Conservation (phyloP, 2,329 filamentous ascomycete species). For the Clonostachys chloroleuca region DNA sequence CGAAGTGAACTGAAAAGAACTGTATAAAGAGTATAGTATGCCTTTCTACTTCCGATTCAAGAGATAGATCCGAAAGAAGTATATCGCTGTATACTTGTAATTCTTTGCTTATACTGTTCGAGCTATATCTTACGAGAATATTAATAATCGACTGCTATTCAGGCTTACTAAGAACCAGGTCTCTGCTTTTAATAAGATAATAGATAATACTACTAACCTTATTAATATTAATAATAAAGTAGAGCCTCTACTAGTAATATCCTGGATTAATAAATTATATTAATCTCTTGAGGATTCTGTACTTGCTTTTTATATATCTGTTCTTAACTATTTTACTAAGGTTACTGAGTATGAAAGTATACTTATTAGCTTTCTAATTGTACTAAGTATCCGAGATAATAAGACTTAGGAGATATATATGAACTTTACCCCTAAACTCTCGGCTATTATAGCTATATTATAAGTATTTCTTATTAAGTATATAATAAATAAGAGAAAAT, state of each 20-base stretch:
- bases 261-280: not conserved
- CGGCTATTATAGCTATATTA: not conserved
- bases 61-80: not conserved
- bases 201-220: not conserved
- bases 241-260: not conserved
- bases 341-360: conserved; percentile 1
- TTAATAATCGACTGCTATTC: not conserved
- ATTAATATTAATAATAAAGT: not conserved
- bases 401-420: not conserved
- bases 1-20: not conserved
- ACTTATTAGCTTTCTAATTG: conserved; percentile 1
- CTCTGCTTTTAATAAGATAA: not conserved
- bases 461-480: not conserved
- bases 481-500: not conserved
- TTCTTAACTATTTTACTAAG: not conserved
- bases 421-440: not conserved
- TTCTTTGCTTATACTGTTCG: not conserved
- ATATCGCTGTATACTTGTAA: not conserved
- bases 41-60: not conserved
- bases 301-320: not conserved
- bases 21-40: not conserved
- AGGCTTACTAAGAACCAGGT: not conserved
- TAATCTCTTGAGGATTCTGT: not conserved
- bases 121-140: not conserved
- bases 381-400: conserved; percentile 1